Base-by-base conservation (phyloP, 164 flowering plant species). In the Berberis thunbergii region DNA sequence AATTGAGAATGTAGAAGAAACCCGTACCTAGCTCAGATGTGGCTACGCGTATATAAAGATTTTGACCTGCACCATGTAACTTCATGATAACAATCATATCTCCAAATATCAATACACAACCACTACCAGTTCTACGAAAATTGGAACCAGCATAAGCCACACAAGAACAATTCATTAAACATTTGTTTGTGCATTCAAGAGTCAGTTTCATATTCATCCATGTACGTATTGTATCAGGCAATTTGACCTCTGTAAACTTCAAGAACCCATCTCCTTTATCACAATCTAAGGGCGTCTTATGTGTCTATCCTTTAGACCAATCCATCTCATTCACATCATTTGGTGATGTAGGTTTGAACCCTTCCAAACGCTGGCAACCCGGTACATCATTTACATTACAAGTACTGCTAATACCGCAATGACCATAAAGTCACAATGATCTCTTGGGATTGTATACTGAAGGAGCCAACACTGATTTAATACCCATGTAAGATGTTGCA, bases 321-420 rank as follows among this genome's bases (percentile, higher is more conserved):
- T 66, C 44, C 2, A 42, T 1, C 4, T 43, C 1, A 2, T 43
- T 12, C 78, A 71, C 72, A 11, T 72, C 67, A 0, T 46, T 2
- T 8, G n/a, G 42, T 7, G 59, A 59, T 48, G 60, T 64, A 1
- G 78, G 73, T 3, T 3, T 45, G 57, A 64, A 75, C 2, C 75
- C 78, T 3, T 40, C 9, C 59, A 69, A 43, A 41, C 78, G 72
- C 39, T 42, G 45, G 41, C 75, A 75, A 1, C 8, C 11, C 3
- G 59, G 44, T 6, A 63, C 1, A 6, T 43, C 26, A 46, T 3
- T 12, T 2, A 57, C 39, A 6, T 61, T 52, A 11, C 78, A 72
- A 7, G 7, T 26, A 1, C 73, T 64, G 41, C 60, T 3, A 26
- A 11, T 4, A 2, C 70, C 70, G 54, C 70, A 67, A 2, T 4